phyloP scores from a whole-genome alignment of 345 rosid genomes.

The Gossypium raimondii region DNA sequence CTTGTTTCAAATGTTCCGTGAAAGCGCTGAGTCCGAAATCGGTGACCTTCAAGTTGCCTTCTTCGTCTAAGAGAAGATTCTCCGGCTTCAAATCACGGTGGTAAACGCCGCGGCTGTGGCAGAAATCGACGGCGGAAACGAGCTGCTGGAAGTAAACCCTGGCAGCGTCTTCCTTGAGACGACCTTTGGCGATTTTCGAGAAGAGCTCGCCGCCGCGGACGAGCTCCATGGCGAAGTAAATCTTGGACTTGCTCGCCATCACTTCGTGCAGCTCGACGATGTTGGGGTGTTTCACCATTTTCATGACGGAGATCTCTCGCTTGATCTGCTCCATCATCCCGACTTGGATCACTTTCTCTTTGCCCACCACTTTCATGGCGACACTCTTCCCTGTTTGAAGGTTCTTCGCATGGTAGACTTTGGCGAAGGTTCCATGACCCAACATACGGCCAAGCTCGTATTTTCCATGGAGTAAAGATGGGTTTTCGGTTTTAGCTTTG shows the following conservation, averaged over 20 bases:
- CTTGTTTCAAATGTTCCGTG: slow-evolving; percentile 70
- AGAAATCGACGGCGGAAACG: slow-evolving; percentile 83
- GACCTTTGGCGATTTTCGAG: slow-evolving; percentile 58
- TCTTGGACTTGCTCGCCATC: slow-evolving; percentile 93
- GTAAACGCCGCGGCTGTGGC: slow-evolving; percentile 90
- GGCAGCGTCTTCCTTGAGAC: slow-evolving; percentile 69
- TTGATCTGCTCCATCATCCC: slow-evolving; percentile 92
- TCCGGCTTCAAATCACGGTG: slow-evolving; percentile 94
- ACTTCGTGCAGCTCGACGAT: slow-evolving; percentile 89
- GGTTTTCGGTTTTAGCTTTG: slow-evolving; percentile 10
- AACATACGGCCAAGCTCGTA: slow-evolving; percentile 82
- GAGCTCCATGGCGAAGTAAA: slow-evolving; percentile 92
- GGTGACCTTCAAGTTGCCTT: slow-evolving; percentile 77
- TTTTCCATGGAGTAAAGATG: slow-evolving; percentile 59
- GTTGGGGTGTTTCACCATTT: slow-evolving; percentile 78
- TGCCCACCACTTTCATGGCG: slow-evolving; percentile 89
- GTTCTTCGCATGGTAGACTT: slow-evolving; percentile 73
- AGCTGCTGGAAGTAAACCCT: slow-evolving; percentile 78
- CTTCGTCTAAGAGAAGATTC: slow-evolving; percentile 71
- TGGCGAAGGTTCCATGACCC: slow-evolving; percentile 89
- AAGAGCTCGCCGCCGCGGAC: slow-evolving; percentile 88
- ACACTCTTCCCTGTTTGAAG: slow-evolving; percentile 51
- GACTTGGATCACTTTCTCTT: slow-evolving; percentile 75
- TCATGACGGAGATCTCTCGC: slow-evolving; percentile 92
- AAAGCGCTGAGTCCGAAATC: slow-evolving; percentile 91